Evolutionary conservation across 345 rosid genomes (phyloP).

Genomic region (Physaria fendleri): DNA sequence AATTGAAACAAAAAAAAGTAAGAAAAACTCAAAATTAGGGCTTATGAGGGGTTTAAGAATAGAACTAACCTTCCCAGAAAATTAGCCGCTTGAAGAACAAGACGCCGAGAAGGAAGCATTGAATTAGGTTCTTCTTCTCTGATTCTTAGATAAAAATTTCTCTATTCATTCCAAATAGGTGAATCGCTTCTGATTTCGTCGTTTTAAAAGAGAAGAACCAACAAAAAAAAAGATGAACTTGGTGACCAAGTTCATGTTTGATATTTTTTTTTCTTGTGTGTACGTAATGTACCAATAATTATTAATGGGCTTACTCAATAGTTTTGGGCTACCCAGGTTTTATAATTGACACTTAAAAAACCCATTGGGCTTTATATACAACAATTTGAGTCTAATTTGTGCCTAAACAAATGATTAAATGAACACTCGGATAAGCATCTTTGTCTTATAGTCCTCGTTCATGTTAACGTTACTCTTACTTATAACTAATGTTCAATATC

Average conservation of each 20-base stretch:
- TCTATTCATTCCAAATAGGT: not conserved
- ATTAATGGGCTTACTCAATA: not conserved
- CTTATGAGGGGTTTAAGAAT: constrained; percentile 4
- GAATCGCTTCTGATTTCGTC: not conserved
- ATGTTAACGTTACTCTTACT: not conserved
- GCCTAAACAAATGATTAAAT: not conserved
- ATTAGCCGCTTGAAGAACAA: constrained; percentile 25
- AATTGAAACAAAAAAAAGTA: not conserved
- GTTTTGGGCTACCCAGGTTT: not conserved
- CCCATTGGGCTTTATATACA: not conserved
- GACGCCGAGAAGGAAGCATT: constrained; percentile 42
- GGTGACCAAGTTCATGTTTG: not conserved
- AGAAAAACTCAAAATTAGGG: constrained; percentile 5
- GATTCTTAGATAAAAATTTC: not conserved
- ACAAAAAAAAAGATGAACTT: not conserved
- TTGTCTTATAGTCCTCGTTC: not conserved
- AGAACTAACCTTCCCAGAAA: constrained; percentile 34
- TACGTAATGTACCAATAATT: not conserved
- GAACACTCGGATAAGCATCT: not conserved
- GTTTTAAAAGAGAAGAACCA: not conserved
- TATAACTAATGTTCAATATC: not conserved
- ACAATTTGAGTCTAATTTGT: not conserved
- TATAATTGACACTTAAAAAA: not conserved
- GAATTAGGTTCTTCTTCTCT: not conserved
- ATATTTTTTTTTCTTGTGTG: not conserved